phyloP scores from a whole-genome alignment of 2,329 filamentous ascomycete genomes.

The Pleurostoma richardsiae region DNA sequence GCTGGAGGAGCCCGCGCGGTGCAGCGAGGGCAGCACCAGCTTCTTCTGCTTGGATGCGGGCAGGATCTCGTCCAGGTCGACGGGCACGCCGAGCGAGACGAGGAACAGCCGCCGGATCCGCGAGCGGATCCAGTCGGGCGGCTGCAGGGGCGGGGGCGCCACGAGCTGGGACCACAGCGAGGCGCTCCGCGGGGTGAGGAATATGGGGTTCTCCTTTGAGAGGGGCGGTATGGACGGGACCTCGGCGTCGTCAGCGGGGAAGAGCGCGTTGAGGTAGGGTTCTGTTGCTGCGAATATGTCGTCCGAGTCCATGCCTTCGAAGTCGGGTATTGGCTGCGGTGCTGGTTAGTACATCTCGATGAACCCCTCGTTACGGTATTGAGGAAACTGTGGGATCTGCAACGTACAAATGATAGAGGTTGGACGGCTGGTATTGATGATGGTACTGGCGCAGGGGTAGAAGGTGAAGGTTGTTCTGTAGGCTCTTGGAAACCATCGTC shows the following conservation, averaged over 20 bases:
- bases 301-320: conserved; percentile 55
- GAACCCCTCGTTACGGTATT: too few relatives aligned
- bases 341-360: conserved; percentile 4
- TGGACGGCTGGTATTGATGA: conserved; percentile 17
- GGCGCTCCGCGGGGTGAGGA: conserved; percentile 79
- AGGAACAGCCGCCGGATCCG: conserved; percentile 92
- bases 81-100: conserved; percentile 90
- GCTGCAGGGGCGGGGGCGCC: conserved; percentile 87
- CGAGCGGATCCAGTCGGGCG: conserved; percentile 96
- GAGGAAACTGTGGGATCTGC: too few relatives aligned
- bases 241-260: conserved; percentile 52
- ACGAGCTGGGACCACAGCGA: conserved; percentile 97
- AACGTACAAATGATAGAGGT: conserved; percentile 20
- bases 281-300: conserved; percentile 57
- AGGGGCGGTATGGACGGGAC: conserved; percentile 43
- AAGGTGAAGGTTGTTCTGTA: conserved; percentile 19
- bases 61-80: conserved; percentile 95
- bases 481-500: conserved; percentile 65
- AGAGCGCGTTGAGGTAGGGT: conserved; percentile 63
- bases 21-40: conserved; percentile 81
- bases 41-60: conserved; percentile 98
- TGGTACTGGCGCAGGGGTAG: conserved; percentile 38
- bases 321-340: conserved; percentile 60
- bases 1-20: conserved; percentile 37
- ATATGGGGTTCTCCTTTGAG: conserved; percentile 58